These are phyloP conservation scores for Fusarium sp. DNA, from an alignment of 2,329 filamentous ascomycete genomes.

Conservation along the genomic window DNA sequence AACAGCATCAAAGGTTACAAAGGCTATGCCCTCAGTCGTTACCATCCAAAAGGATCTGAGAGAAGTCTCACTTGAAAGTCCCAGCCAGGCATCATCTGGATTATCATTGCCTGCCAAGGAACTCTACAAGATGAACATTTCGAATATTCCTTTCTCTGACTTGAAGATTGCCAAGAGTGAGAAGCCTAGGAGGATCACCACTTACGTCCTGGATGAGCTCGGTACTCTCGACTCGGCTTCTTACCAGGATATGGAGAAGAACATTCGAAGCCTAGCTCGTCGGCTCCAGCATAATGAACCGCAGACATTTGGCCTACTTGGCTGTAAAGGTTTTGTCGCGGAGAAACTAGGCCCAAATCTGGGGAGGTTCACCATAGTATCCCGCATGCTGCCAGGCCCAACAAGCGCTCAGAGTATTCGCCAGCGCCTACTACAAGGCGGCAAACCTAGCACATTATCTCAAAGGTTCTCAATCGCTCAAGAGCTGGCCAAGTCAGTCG, in stretches of 20 bases:
- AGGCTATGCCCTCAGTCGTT: neutral
- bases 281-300: constrained; percentile 1
- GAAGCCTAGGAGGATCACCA: neutral
- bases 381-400: neutral
- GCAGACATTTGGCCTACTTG: neutral
- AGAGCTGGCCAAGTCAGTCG: constrained; percentile 46
- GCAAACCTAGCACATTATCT: neutral
- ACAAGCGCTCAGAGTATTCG: neutral
- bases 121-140: neutral
- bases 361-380: neutral
- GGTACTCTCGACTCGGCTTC: neutral
- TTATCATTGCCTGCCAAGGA: neutral
- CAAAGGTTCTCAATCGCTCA: neutral
- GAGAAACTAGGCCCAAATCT: neutral
- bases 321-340: neutral
- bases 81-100: neutral
- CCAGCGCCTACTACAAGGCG: neutral
- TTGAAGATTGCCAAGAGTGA: neutral
- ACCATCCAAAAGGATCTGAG: neutral
- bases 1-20: neutral
- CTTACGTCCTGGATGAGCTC: neutral
- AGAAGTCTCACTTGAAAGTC: neutral
- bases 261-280: neutral
- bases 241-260: neutral
- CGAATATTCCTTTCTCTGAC: neutral